Base-by-base conservation (phyloP, 345 rosid genomes). In the Linum trigynum region DNA sequence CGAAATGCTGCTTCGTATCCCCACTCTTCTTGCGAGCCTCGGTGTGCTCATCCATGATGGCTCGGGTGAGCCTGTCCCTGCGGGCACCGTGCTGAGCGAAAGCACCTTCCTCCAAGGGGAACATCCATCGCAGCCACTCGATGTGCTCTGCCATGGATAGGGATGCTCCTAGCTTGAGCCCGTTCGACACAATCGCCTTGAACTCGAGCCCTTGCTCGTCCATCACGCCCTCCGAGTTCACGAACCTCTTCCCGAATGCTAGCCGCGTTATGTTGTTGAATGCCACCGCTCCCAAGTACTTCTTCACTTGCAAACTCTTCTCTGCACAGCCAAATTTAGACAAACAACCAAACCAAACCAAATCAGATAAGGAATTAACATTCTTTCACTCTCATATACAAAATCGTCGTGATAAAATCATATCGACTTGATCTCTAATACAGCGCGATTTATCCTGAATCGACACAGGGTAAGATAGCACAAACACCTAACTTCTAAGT, bases 191-290 rank as follows among this genome's bases (percentile, higher is more conserved):
- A 12, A 90, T 72, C 12, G 89, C 95, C 83, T 90, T 91, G 81
- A 94, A 88, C 74, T 88, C 99, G 39, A 65, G 66, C 11, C 99
- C 99, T 77, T 94, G 91, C 71, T 87, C 91, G 42, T 88, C 96
- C 38, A 90, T 80, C 32, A 77, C 68, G 8, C 89, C 97, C 59
- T 86, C 96, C 0, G 84, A 69, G 68, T 86, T 86, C 76, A 72
- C 82, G n/a, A 94, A 90, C 57, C 96, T 83, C 77, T 94, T 94
- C 74, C 99, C 99, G n/a, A 94, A 90, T 7, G 80, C 97, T 39
- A 90, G 68, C 75, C 97, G 82, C 48, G 96, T 94, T 61, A 94
- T 88, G 86, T 90, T 90, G 86, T 94, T 90, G 83, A 94, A 94
- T 45, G 99, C 88, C 56, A 94, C 97, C 4, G 85, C 79, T 64